A percentile compares a stretch with the other conserved stretches of the same genome.
These are phyloP conservation scores for Nannochloris sp. DNA, from an alignment of 139 green algal species.

Conservation along the genomic window DNA sequence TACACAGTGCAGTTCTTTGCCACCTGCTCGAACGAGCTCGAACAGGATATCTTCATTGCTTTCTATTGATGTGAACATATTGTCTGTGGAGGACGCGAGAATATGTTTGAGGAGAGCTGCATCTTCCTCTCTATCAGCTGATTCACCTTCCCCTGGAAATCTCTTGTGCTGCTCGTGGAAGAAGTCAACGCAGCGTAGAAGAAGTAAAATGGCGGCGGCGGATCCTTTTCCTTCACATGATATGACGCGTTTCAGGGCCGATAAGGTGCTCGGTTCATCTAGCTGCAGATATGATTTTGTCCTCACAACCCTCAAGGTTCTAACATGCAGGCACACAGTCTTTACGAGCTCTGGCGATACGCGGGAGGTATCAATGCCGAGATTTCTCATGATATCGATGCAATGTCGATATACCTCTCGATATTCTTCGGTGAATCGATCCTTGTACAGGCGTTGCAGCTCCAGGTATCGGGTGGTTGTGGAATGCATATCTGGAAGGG, in stretches of 20 bases:
- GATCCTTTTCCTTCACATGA: conserved; percentile 34
- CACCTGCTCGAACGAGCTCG: conserved; percentile 70
- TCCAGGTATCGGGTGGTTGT: conserved; percentile 81
- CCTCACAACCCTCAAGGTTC: conserved; percentile 59
- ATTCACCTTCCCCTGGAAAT: conserved; percentile 46
- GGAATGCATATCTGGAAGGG: conserved; percentile 91
- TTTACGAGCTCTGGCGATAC: conserved; percentile 35
- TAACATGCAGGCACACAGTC: conserved; percentile 75
- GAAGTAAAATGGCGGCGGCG: conserved; percentile 62
- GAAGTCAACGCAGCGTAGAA: conserved; percentile 67
- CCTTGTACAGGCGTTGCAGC: conserved; percentile 77
- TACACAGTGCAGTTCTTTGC: conserved; percentile 75
- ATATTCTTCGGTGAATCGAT: conserved; percentile 58
- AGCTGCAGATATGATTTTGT: conserved; percentile 45
- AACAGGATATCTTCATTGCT: conserved; percentile 41
- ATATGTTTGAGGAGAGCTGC: conserved; percentile 51
- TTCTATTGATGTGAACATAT: conserved; percentile 7
- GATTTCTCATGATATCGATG: conserved; percentile 33
- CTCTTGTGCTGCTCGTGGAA: conserved; percentile 46
- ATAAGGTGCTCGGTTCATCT: not conserved
- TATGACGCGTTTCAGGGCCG: conserved; percentile 29
- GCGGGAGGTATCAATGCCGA: conserved; percentile 24
- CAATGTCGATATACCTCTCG: conserved; percentile 54
- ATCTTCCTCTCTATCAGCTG: conserved; percentile 54
- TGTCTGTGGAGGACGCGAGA: conserved; percentile 35